These are phyloP conservation scores for Penicilliopsis zonata DNA, from an alignment of 495 filamentous ascomycete genomes.

Conservation along the genomic window DNA sequence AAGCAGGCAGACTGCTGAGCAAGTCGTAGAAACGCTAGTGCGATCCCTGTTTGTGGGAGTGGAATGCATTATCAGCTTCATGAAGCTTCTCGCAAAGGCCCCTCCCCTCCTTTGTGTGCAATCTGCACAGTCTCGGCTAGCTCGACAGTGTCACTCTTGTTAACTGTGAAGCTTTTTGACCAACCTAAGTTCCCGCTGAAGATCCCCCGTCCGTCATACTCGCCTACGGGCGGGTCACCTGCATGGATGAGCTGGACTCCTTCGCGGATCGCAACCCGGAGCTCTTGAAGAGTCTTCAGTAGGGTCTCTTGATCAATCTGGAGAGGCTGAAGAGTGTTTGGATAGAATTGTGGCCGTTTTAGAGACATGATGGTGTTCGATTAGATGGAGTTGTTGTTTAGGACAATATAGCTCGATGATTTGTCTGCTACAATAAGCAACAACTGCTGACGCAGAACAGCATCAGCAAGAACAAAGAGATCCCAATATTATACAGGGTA, in stretches of 20 bases:
- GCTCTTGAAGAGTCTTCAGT: conserved; percentile 10
- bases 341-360: conserved; percentile 15
- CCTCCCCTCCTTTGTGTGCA: background rate
- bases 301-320: conserved; percentile 5
- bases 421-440: too few relatives aligned
- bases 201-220: conserved; percentile 16
- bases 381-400: too few relatives aligned
- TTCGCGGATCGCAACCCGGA: conserved; percentile 17
- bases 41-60: conserved; percentile 12
- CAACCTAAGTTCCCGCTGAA: conserved; percentile 21
- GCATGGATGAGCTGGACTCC: conserved; percentile 15
- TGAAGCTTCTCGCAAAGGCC: background rate
- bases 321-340: conserved; percentile 10
- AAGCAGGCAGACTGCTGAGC: conserved; percentile 19
- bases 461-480: too few relatives aligned
- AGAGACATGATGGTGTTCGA: conserved; percentile 8
- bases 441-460: too few relatives aligned
- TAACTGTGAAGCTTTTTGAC: background rate
- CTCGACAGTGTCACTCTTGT: too few relatives aligned
- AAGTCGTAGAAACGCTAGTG: conserved; percentile 25
- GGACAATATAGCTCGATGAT: too few relatives aligned
- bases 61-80: background rate
- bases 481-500: too few relatives aligned
- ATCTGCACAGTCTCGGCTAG: too few relatives aligned
- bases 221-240: conserved; percentile 10